phyloP scores from a whole-genome alignment of 1,139 yeast genomes.

The Candida sanyaensis region DNA sequence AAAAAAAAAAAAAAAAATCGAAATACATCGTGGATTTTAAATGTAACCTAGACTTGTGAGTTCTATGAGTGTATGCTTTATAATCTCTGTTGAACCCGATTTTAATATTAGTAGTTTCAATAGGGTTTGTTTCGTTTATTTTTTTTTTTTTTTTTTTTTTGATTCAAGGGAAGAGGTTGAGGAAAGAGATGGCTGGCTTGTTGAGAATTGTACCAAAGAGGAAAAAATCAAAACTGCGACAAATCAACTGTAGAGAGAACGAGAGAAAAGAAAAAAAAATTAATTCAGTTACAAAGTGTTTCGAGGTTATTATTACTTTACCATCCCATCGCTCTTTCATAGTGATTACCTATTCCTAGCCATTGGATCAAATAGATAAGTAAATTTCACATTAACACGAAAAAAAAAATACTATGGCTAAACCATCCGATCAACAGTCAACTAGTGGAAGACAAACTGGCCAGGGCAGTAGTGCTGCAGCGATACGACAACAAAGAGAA shows the following conservation, averaged over 20 bases:
- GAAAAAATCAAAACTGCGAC: not conserved
- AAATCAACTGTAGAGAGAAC: too few relatives aligned
- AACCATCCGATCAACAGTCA: slow-evolving; percentile 6
- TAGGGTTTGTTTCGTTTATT: too few relatives aligned
- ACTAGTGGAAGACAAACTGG: slow-evolving; percentile 8
- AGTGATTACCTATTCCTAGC: not conserved
- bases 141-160: too few relatives aligned
- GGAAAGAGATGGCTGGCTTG: not conserved
- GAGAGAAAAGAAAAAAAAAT: not conserved
- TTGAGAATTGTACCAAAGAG: not conserved
- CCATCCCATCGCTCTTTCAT: not conserved
- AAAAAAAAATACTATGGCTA: slow-evolving; percentile 5
- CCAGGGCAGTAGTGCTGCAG: slow-evolving; percentile 18
- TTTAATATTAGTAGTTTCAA: too few relatives aligned
- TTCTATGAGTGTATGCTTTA: too few relatives aligned
- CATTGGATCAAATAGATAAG: not conserved
- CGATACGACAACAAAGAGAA: slow-evolving; percentile 20
- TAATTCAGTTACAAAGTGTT: not conserved
- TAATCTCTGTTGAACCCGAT: too few relatives aligned
- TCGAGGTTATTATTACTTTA: not conserved
- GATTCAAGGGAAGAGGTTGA: not conserved
- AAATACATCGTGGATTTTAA: too few relatives aligned
- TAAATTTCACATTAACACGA: not conserved
- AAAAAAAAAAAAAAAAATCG: too few relatives aligned
- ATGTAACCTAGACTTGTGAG: too few relatives aligned